These are phyloP conservation scores for Thalassiosira oceanica DNA, from an alignment of 352 stramenopile genomes.

Conservation along the genomic window DNA sequence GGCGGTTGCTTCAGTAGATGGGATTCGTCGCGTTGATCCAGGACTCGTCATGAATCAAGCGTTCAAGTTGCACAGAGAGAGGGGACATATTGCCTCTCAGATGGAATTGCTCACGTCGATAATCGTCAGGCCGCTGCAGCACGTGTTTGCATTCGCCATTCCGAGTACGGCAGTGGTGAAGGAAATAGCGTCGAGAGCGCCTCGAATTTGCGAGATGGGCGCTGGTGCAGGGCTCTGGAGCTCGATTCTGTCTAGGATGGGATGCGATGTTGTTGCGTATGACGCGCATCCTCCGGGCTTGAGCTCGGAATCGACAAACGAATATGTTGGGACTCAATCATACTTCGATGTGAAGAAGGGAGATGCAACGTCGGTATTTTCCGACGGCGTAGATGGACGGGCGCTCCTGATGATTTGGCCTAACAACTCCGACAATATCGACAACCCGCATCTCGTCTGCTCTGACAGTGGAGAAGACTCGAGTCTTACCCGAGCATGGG, in stretches of 20 bases:
- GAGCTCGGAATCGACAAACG: slow-evolving; percentile 8
- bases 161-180: slow-evolving; percentile 38
- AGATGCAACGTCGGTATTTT: slow-evolving; percentile 35
- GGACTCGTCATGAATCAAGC: slow-evolving; percentile 17
- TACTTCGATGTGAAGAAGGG: slow-evolving; percentile 38
- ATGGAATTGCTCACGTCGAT: slow-evolving; percentile 35
- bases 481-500: slow-evolving; percentile 35
- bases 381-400: slow-evolving; percentile 9
- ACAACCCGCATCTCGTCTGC: slow-evolving; percentile 52
- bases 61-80: slow-evolving; percentile 27
- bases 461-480: slow-evolving; percentile 1
- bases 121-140: slow-evolving; percentile 43
- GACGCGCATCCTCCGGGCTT: slow-evolving; percentile 54
- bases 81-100: slow-evolving; percentile 24
- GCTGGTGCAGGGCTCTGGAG: slow-evolving; percentile 89
- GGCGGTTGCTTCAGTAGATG: slow-evolving; percentile 9
- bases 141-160: slow-evolving; percentile 44
- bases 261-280: slow-evolving; percentile 86
- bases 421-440: slow-evolving; percentile 50
- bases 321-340: slow-evolving; percentile 29
- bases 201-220: slow-evolving; percentile 86
- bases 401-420: slow-evolving; percentile 52
- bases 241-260: slow-evolving; percentile 77
- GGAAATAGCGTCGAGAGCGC: slow-evolving; percentile 19
- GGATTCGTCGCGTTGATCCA: slow-evolving; percentile 22